These are phyloP conservation scores for Paramecium caudatum DNA, from an alignment of 73 alveolate species.

Conservation along the genomic window DNA sequence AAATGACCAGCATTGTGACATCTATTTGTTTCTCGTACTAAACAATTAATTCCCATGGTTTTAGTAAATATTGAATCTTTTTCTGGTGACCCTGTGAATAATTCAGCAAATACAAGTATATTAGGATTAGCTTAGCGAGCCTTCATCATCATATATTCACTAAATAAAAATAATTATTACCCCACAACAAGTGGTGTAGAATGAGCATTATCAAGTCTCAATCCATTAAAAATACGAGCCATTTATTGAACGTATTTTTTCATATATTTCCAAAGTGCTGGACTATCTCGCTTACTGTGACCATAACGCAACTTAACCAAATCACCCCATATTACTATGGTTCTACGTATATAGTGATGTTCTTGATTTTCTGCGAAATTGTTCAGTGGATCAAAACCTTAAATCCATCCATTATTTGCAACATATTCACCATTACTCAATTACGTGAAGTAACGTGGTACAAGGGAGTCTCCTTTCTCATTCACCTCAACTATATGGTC, in stretches of 20 bases:
- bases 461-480: slow-evolving; percentile 54
- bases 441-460: slow-evolving; percentile 71
- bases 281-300: slow-evolving; percentile 86
- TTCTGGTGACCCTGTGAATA: slow-evolving; percentile 90
- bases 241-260: slow-evolving; percentile 91
- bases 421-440: slow-evolving; percentile 72
- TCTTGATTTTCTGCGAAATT: slow-evolving; percentile 90
- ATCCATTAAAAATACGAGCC: slow-evolving; percentile 95
- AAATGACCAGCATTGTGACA: slow-evolving; percentile 79
- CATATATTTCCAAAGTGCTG: slow-evolving; percentile 94
- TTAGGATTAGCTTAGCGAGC: slow-evolving; percentile 94
- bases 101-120: slow-evolving; percentile 94
- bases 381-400: slow-evolving; percentile 86
- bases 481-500: slow-evolving; percentile 26
- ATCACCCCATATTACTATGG: slow-evolving; percentile 96
- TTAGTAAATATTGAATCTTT: slow-evolving; percentile 91
- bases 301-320: slow-evolving; percentile 96
- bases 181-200: slow-evolving; percentile 89
- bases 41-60: slow-evolving; percentile 90
- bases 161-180: background rate
- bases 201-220: slow-evolving; percentile 98
- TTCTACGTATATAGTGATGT: slow-evolving; percentile 95
- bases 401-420: slow-evolving; percentile 77
- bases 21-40: slow-evolving; percentile 91
- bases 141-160: slow-evolving; percentile 90